These are phyloP conservation scores for Quambalaria eucalypti DNA, from an alignment of 1,284 basidiomycete genomes.

Conservation along the genomic window DNA sequence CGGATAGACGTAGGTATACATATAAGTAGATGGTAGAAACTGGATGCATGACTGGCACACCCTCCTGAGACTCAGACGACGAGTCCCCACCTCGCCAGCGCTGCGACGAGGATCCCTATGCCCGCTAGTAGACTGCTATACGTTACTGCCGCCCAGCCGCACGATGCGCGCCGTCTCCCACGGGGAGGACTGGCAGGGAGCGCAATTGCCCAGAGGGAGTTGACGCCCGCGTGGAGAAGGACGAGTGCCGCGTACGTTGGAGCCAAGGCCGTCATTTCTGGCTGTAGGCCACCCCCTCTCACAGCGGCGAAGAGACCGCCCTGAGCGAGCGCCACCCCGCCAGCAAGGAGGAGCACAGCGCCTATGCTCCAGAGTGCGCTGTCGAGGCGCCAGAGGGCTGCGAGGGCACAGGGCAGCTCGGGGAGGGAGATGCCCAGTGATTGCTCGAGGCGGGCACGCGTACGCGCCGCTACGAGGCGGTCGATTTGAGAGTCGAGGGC, in stretches of 20 bases:
- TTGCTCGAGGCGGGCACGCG: not conserved
- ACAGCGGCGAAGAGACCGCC: not conserved
- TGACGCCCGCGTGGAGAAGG: not conserved
- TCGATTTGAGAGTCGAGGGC: not conserved
- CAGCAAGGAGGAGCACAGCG: not conserved
- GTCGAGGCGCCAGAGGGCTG: not conserved
- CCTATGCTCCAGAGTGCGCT: not conserved
- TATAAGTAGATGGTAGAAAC: too few relatives aligned
- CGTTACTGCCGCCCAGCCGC: not conserved
- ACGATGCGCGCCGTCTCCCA: too few relatives aligned
- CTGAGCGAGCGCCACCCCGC: not conserved
- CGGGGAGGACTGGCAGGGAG: too few relatives aligned
- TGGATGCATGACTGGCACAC: too few relatives aligned
- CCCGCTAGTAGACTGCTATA: not conserved
- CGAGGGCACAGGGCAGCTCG: not conserved
- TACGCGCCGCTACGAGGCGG: not conserved
- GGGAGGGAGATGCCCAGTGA: not conserved
- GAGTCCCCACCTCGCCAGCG: conserved; percentile 1
- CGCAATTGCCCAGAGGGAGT: not conserved
- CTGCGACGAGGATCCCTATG: not conserved
- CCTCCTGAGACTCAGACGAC: conserved; percentile 1
- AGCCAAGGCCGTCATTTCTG: not conserved
- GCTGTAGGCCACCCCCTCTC: not conserved
- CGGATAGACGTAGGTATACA: too few relatives aligned
- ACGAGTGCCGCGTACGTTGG: not conserved